A percentile compares a stretch with the other conserved stretches of the same genome.
Conservation (phyloP, 2,329 filamentous ascomycete genomes). For the Westerdykella sp. region DNA sequence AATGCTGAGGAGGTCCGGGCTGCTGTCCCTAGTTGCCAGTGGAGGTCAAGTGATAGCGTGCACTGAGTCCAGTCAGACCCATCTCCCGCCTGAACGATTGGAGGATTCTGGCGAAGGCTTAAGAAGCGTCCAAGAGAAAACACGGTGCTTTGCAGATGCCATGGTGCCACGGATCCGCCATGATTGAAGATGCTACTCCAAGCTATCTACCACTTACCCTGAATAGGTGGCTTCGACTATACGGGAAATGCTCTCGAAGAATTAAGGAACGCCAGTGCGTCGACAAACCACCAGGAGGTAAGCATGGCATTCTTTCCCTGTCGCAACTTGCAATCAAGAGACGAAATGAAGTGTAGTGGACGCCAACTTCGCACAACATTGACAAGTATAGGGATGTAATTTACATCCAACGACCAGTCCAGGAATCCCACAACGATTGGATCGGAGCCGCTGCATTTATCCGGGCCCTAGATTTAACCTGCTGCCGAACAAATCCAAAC, state of each 20-base stretch:
- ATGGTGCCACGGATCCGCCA: neutral
- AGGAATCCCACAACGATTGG: neutral
- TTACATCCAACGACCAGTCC: neutral
- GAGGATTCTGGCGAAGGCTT: neutral
- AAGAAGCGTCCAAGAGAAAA: neutral
- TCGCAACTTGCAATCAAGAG: neutral
- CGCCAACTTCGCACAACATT: neutral
- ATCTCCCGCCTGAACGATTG: neutral
- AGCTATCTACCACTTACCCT: neutral
- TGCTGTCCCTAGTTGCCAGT: neutral
- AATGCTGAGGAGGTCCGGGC: neutral
- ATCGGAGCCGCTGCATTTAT: neutral
- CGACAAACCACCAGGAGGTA: neutral
- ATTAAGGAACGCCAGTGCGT: neutral
- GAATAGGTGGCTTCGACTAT: neutral
- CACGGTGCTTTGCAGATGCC: neutral
- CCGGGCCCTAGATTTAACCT: neutral
- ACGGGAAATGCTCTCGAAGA: neutral
- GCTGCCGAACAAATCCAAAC: neutral
- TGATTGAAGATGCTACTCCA: neutral
- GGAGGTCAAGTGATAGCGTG: neutral
- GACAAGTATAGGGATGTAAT: neutral
- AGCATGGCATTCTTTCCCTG: neutral
- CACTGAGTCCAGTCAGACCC: neutral
- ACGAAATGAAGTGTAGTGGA: neutral